phyloP scores from a whole-genome alignment of 768 basidiomycete species.

The Trametes cubensis region DNA sequence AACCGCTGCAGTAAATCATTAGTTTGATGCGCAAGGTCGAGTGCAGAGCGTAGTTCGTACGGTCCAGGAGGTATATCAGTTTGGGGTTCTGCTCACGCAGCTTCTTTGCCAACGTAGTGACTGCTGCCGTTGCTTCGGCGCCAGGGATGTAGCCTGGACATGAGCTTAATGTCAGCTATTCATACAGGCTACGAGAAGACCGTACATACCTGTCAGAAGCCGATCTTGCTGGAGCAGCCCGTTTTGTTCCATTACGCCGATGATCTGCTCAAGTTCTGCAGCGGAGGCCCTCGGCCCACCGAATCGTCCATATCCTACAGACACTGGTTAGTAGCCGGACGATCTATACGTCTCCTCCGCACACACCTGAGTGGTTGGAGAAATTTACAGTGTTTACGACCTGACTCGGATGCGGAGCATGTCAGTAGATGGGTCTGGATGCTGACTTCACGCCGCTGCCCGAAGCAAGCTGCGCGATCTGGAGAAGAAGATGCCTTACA shows the following conservation, averaged over 20 bases:
- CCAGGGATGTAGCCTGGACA: constrained; percentile 82
- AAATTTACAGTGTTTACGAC: constrained; percentile 92
- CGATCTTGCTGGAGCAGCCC: constrained; percentile 72
- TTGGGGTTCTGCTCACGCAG: constrained; percentile 59
- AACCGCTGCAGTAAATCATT: constrained; percentile 60
- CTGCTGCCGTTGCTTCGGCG: constrained; percentile 71
- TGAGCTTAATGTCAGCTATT: not conserved
- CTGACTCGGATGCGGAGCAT: constrained; percentile 38
- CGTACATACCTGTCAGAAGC: constrained; percentile 70
- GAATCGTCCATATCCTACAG: constrained; percentile 78
- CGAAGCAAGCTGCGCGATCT: constrained; percentile 4
- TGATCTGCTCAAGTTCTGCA: constrained; percentile 74
- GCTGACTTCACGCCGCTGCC: constrained; percentile 7
- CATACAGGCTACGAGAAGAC: not conserved
- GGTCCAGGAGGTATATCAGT: constrained; percentile 88
- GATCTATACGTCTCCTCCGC: too few species aligned
- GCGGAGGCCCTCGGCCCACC: constrained; percentile 81
- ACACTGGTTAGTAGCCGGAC: not conserved
- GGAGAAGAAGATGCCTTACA: constrained; percentile 47
- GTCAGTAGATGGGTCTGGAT: not conserved
- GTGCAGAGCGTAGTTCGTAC: constrained; percentile 49
- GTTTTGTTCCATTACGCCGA: constrained; percentile 72
- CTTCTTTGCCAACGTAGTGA: constrained; percentile 62
- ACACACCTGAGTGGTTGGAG: constrained; percentile 87
- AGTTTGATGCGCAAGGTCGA: not conserved